These are phyloP conservation scores for Chytridium lagenaria DNA, from an alignment of 371 early-diverging fungal genomes.

Conservation along the genomic window DNA sequence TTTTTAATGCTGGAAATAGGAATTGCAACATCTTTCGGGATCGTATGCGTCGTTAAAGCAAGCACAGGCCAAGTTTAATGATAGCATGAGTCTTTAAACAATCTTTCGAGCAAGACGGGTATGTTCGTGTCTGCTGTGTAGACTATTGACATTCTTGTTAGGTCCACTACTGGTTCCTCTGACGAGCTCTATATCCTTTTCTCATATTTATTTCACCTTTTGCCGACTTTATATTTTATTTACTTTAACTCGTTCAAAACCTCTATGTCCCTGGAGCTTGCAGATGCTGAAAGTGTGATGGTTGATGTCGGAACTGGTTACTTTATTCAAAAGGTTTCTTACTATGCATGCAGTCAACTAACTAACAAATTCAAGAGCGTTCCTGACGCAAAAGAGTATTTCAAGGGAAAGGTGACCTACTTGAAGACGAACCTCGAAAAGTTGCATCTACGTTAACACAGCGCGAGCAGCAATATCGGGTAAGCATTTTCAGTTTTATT, in stretches of 20 bases:
- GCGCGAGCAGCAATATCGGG: slow-evolving; percentile 76
- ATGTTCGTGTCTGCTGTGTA: neutral
- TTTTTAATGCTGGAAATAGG: slow-evolving; percentile 53
- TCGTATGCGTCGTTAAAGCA: slow-evolving; percentile 86
- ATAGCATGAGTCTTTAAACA: slow-evolving; percentile 73
- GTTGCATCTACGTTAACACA: slow-evolving; percentile 76
- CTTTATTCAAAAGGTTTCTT: slow-evolving; percentile 86
- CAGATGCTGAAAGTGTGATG: slow-evolving; percentile 81
- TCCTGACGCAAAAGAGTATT: slow-evolving; percentile 73
- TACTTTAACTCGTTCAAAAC: slow-evolving; percentile 47
- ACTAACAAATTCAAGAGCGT: neutral
- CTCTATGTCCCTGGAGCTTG: slow-evolving; percentile 91
- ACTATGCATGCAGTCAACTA: neutral
- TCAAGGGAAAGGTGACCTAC: slow-evolving; percentile 74
- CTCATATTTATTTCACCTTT: slow-evolving; percentile 11
- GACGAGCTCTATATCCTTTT: slow-evolving; percentile 53
- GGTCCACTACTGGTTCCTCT: slow-evolving; percentile 71
- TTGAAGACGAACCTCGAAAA: slow-evolving; percentile 75
- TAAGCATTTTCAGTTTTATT: slow-evolving; percentile 46
- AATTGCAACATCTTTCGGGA: slow-evolving; percentile 80
- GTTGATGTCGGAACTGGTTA: slow-evolving; percentile 97
- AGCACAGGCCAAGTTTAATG: slow-evolving; percentile 85
- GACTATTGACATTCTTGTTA: neutral
- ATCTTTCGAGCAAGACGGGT: slow-evolving; percentile 53
- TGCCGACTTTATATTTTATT: neutral